Conservation (phyloP, 371 early-diverging fungal genomes). For the Lichtheimia ornata region DNA sequence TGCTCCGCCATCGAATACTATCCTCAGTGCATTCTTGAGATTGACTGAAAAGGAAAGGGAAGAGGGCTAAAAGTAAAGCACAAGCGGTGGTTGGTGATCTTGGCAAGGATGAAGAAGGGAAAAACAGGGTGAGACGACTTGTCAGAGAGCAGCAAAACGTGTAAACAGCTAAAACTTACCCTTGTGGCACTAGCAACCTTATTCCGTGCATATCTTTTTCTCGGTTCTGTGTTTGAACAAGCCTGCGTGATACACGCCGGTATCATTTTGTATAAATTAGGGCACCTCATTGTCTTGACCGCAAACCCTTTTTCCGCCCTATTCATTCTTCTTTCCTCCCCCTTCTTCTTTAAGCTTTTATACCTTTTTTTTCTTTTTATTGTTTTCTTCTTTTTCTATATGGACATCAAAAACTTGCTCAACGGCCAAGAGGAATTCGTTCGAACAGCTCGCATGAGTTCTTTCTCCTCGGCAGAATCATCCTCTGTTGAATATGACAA, state of each 20-base stretch:
- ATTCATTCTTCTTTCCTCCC: conserved; percentile 14
- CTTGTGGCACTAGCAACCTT: conserved; percentile 2
- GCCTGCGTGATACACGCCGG: neutral
- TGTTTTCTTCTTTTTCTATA: conserved; percentile 14
- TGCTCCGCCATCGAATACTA: no score
- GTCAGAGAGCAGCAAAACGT: no score
- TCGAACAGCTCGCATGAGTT: conserved; percentile 4
- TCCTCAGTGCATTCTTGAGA: no score
- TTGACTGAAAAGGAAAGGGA: no score
- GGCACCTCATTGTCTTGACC: neutral
- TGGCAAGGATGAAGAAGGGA: no score
- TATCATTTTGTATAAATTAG: conserved; percentile 5
- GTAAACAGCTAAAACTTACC: neutral
- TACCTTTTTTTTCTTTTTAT: conserved; percentile 10
- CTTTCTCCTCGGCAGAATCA: conserved; percentile 11
- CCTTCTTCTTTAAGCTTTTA: conserved; percentile 15
- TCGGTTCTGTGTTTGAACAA: conserved; percentile 1
- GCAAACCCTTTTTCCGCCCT: conserved; percentile 2
- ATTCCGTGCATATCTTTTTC: conserved; percentile 1
- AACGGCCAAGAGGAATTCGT: conserved; percentile 19
- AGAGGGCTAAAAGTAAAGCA: no score
- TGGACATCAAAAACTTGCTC: conserved; percentile 52
- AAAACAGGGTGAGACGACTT: no score
- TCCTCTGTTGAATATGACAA: conserved; percentile 35
- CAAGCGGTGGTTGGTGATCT: no score